Evolutionary conservation across 495 filamentous ascomycete species (phyloP), one percentile per base, ranked within the genome.

Genomic region (Cercophora samala): DNA sequence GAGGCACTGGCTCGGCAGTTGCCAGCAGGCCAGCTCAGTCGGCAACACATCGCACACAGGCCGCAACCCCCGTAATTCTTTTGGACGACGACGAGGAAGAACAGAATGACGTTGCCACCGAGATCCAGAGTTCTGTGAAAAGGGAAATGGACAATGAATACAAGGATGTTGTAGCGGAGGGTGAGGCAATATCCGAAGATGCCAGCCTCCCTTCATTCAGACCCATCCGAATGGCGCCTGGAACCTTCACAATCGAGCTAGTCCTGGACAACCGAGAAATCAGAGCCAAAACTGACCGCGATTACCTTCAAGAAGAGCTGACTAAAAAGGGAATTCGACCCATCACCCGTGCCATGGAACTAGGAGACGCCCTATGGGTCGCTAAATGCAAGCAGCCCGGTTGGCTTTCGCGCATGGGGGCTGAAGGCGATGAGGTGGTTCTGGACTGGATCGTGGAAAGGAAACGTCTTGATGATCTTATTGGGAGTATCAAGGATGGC

Each of bases 401-500:
- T 29, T 84, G 85, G 66, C 81, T 91, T 11, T 69, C 83, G 3
- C 82, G 79, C 1, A 76, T 82, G 63, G 85, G 85, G 59, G 84
- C 85, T 58, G 88, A 91, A 76, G 84, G 89, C n/a, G 86, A 90
- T 64, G 92, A 95, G 75, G 78, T 93, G 4, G 87, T 92, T 53
- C 81, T 96, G 5, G 91, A 94, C 73, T 92, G 87, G 81, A 91
- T 96, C 29, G 83, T 94, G 0, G 92, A 96, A 76, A 85, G 92
- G 60, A 96, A 96, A 72, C 84, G 92, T 2, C 83, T 93, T 0
- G 92, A 96, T 69, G 92, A 96, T 75, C 81, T 96, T 4, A 81
- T 95, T 8, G 79, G 84, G 25, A 92, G 89, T 58, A 91, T 95
- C 74, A 93, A 90, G 74, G 92, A 95, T 62, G 90, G 91, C 0